Conservation (phyloP, 768 basidiomycete genomes). For the Leccinum incarnatum region DNA sequence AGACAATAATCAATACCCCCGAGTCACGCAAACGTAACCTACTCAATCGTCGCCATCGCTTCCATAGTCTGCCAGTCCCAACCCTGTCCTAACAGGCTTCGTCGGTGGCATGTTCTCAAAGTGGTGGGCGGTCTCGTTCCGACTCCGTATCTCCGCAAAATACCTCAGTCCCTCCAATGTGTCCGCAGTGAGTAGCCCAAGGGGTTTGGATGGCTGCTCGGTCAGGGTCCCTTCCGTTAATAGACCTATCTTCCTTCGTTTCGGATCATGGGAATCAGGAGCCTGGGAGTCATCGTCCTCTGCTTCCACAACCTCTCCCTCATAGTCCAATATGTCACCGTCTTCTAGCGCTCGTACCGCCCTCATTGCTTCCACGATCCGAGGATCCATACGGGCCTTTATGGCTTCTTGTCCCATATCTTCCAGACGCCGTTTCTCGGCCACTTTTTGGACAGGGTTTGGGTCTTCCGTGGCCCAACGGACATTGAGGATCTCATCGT, state of each 20-base stretch:
- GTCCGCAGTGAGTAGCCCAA: conserved; percentile 74
- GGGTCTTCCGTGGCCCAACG: conserved; percentile 99
- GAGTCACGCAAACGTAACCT: background rate
- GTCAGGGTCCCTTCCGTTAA: conserved; percentile 27
- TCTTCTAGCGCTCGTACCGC: conserved; percentile 88
- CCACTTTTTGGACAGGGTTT: conserved; percentile 85
- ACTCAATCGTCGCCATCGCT: conserved; percentile 61
- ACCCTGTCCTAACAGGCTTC: conserved; percentile 37
- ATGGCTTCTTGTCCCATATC: conserved; percentile 87
- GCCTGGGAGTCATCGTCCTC: conserved; percentile 37
- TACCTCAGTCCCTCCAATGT: conserved; percentile 89
- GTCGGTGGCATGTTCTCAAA: conserved; percentile 29
- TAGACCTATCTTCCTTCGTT: conserved; percentile 35
- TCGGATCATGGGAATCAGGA: conserved; percentile 34
- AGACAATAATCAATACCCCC: conserved; percentile 2
- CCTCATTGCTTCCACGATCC: conserved; percentile 86
- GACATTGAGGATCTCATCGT: conserved; percentile 96
- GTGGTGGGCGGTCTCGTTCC: conserved; percentile 40
- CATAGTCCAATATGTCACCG: conserved; percentile 45
- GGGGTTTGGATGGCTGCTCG: conserved; percentile 36
- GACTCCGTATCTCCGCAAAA: conserved; percentile 82
- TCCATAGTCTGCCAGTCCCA: conserved; percentile 74
- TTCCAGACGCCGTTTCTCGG: conserved; percentile 81
- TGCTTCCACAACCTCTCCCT: conserved; percentile 32
- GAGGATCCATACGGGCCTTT: conserved; percentile 77